Base-by-base conservation (phyloP, 345 rosid genomes). In the Gossypium longicalyx region DNA sequence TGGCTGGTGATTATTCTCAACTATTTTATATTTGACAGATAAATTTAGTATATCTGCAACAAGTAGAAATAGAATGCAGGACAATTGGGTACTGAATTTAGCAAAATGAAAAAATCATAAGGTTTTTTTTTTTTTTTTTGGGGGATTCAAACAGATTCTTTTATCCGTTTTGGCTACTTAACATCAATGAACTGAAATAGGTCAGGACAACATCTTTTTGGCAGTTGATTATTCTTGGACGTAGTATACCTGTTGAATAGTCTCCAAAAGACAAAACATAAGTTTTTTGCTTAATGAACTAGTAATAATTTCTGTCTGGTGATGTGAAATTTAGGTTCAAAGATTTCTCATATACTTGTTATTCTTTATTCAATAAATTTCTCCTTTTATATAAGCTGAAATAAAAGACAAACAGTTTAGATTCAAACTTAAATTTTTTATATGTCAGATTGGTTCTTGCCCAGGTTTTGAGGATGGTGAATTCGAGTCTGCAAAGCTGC, bases 391-490 rank as follows among this genome's bases (percentile, higher is more conserved):
- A 47, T 53, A 71, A 43, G 77, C 53, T 82, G 73, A 81, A 67
- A 34, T 25, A 73, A 68, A 45, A 41, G 29, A 29, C 23, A 27
- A 29, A 65, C 52, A 74, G 69, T 82, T 82, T 71, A 78, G 80
- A 72, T 78, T 75, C 67, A 77, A 67, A 44, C 85, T 76, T 74
- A 70, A 51, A 20, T 70, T 58, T 68, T 81, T 84, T 81, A 64
- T 88, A 74, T 86, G 77, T 79, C 96, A 95, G 99, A 93, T 95
- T 89, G 98, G 98, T 83, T 89, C 96, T 80, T 83, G 78, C 82
- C 97, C 93, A 77, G 99, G 99, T 69, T 93, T 93, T 82, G 98
- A 95, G 88, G 99, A 95, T 84, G 99, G 98, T 48, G 96, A 88
- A 70, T 91, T 95, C 56, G 97, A 89, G 82, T 83, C 91, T 79